Evolutionary conservation across 345 rosid species (phyloP), one percentile per base, ranked within the genome.

Genomic region (Bruguiera sexangula): DNA sequence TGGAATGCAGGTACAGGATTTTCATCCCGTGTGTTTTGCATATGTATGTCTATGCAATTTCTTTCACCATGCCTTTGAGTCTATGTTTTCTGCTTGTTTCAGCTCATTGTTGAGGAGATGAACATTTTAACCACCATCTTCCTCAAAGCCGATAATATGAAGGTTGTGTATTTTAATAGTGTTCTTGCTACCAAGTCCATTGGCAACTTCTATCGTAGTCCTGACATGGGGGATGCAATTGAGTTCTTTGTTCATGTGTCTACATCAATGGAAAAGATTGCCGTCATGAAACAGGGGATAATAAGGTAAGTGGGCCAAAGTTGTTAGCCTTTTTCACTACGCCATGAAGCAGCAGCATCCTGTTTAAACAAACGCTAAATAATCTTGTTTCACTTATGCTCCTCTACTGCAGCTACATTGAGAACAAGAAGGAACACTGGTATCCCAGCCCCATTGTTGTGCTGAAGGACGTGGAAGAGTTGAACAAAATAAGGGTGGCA

Each of bases 51-150:
- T n/a, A 8, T 21, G 8, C n/a, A 4, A 36, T 11, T 19, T 31
- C 56, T 4, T 11, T 3, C 3, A 52, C 9, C 43, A 20, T 51
- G 16, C 20, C 5, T 7, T 0, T 5, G 21, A 11, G 8, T 50
- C n/a, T 31, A 24, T 4, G 30, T 43, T 43, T 43, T 43, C 19
- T 43, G 50, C 10, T 10, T 63, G 13, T 2, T 62, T 31, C 75
- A 88, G 93, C 26, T 87, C 80, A 71, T 92, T 37, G 99, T 95
- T 54, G 97, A 95, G 76, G 98, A 94, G 75, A 94, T 95, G 97
- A 92, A 95, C 80, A 84, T 95, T 70, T 74, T 95, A 52, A 95
- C 96, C 0, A 95, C 97, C 0, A 75, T 90, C 3, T 95, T 95
- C 73, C 71, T 95, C 69, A 86, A 97, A 84, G 84, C 64, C 10